A percentile compares a stretch with the other conserved stretches of the same genome.
Conservation (phyloP, 192 early-diverging fungal genomes). For the Geranomyces michiganensis region DNA sequence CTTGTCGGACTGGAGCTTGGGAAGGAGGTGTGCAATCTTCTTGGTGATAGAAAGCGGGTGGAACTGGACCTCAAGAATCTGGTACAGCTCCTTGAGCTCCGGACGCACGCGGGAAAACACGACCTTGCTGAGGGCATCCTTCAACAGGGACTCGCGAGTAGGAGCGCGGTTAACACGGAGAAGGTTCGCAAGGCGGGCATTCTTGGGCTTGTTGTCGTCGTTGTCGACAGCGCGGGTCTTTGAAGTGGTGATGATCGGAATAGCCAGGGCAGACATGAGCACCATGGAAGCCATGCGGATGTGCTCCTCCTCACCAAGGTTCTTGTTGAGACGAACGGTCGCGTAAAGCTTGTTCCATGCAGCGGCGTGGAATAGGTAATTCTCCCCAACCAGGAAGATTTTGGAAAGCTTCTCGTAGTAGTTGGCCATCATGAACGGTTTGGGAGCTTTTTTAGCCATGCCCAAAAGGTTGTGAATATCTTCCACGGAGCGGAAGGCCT, state of each 20-base stretch:
- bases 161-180: conserved; percentile 83
- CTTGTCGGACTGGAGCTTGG: conserved; percentile 64
- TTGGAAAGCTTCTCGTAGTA: conserved; percentile 98
- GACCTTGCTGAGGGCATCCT: conserved; percentile 85
- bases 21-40: conserved; percentile 85
- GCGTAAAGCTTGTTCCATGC: conserved; percentile 86
- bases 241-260: conserved; percentile 91
- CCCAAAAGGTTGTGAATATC: conserved; percentile 92
- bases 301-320: conserved; percentile 84
- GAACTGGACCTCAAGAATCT: conserved; percentile 97
- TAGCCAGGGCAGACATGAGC: conserved; percentile 90
- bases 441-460: conserved; percentile 86
- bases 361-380: conserved; percentile 97
- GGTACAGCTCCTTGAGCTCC: conserved; percentile 89
- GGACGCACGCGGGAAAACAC: conserved; percentile 84
- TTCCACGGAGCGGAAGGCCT: conserved; percentile 95
- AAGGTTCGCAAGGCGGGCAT: conserved; percentile 79
- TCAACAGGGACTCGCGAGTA: conserved; percentile 86
- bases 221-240: conserved; percentile 73
- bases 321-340: conserved; percentile 74
- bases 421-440: conserved; percentile 94
- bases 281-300: conserved; percentile 89
- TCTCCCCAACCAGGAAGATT: conserved; percentile 96
- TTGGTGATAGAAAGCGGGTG: conserved; percentile 98
- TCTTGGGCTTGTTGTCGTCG: conserved; percentile 75